Base-by-base conservation (phyloP, 2,329 filamentous ascomycete genomes). In the Alternaria sp. region DNA sequence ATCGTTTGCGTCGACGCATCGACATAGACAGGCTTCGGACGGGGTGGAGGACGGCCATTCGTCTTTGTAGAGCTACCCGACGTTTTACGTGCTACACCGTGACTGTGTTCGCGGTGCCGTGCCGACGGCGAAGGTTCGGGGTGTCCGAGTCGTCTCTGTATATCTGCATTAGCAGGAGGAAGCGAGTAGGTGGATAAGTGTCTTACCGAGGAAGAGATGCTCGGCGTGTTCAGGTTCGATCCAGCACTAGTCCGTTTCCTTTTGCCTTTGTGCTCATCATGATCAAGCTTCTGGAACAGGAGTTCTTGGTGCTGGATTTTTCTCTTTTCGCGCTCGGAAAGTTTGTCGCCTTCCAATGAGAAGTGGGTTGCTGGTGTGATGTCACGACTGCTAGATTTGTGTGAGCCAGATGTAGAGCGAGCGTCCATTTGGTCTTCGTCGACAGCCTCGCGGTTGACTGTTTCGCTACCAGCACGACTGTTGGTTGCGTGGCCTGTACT, bases 301-400 rank as follows among this genome's bases (percentile, higher is more conserved):
- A 86, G 86, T 70, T 90, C 88, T 45, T 87, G 86, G 59, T 87
- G 87, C 57, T 87, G 86, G 50, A 90, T 83, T 76, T 90, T 90
- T 62, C 87, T 86, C 70, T 85, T 85, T 69, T 90, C 88, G 6
- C 88, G 84, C 64, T 86, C 87, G 2, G 88, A 89, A 65, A 89
- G 81, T 65, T 88, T 87, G 2, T 79, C 77, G 50, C 77, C 79
- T 10, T 82, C 84, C 26, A 81, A 77, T 8, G 82, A 84, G 61
- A 83, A 84, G 66, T 84, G 84, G 11, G 82, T 82, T 52, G 85
- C 86, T 2, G 88, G 88, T 6, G 87, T 90, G 50, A 88, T 84
- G 71, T 90, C 88, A 44, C 88, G 86, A 76, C 88, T 90, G 54
- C 80, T 84, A 3, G 85, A 84, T 47, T 86, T 87, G 52, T 84